Conservation (phyloP, 2,329 filamentous ascomycete species). For the Colletotrichum australisinense region DNA sequence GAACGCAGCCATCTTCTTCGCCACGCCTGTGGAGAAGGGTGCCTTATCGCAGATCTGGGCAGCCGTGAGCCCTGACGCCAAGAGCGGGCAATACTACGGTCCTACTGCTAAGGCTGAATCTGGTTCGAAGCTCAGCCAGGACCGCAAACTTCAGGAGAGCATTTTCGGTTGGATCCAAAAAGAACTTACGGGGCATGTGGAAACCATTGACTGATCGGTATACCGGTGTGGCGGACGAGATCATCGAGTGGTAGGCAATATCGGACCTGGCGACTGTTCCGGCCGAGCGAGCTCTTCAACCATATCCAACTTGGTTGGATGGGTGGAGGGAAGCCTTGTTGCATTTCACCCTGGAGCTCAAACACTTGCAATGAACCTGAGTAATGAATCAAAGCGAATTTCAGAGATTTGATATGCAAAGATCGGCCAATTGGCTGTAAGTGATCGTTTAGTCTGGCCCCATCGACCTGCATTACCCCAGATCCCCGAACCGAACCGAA, state of each 20-base stretch:
- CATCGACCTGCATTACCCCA: neutral
- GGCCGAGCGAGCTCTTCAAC: no score
- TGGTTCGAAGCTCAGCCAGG: neutral
- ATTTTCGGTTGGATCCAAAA: neutral
- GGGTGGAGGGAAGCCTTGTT: no score
- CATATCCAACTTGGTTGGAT: no score
- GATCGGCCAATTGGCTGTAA: neutral
- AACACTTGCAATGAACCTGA: no score
- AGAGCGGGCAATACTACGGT: neutral
- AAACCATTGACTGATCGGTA: no score
- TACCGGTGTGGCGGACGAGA: no score
- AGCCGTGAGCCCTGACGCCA: neutral
- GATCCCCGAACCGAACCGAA: neutral
- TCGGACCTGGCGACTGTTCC: no score
- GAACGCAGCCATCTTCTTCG: neutral
- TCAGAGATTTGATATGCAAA: neutral
- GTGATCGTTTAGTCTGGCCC: neutral
- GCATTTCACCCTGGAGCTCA: no score
- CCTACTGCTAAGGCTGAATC: neutral
- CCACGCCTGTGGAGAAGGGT: neutral
- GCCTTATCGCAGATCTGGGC: neutral
- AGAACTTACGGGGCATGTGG: no score
- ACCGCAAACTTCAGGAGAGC: neutral
- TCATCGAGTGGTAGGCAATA: no score
- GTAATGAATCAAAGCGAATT: no score